Evolutionary conservation across 805 yeast species (phyloP).

Genomic region (Yamadazyma takamatsuzukensis): DNA sequence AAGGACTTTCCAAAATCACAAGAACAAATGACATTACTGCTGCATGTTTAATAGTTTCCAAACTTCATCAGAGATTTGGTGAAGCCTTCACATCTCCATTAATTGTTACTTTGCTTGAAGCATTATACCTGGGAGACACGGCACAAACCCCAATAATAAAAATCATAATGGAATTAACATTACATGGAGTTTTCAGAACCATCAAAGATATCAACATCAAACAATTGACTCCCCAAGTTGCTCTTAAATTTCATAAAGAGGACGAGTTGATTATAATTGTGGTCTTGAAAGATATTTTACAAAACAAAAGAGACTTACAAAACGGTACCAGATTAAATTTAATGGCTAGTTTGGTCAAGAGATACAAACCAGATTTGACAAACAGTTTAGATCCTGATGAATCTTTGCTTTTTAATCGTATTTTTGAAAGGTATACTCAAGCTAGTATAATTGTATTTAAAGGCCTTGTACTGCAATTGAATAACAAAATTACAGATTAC

Average conservation of each 20-base stretch:
- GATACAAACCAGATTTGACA: slow-evolving; percentile 36
- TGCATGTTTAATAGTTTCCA: slow-evolving; percentile 63
- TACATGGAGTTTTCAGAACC: slow-evolving; percentile 53
- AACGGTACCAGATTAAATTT: slow-evolving; percentile 31
- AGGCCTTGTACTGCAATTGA: slow-evolving; percentile 39
- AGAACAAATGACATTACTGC: slow-evolving; percentile 59
- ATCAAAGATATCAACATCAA: slow-evolving; percentile 37
- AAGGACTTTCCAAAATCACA: slow-evolving; percentile 52
- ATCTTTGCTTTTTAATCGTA: slow-evolving; percentile 29
- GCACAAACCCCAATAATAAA: slow-evolving; percentile 48
- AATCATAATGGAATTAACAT: slow-evolving; percentile 53
- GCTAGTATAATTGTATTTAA: slow-evolving; percentile 33
- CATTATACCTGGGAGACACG: slow-evolving; percentile 27
- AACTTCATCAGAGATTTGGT: slow-evolving; percentile 73
- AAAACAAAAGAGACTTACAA: slow-evolving; percentile 21
- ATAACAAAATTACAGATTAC: slow-evolving; percentile 12
- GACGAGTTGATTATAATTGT: slow-evolving; percentile 21
- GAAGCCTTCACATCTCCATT: slow-evolving; percentile 45
- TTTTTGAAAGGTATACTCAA: slow-evolving; percentile 31
- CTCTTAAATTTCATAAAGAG: slow-evolving; percentile 20
- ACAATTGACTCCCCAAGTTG: slow-evolving; percentile 40
- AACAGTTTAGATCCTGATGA: slow-evolving; percentile 25
- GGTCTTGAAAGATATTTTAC: slow-evolving; percentile 27
- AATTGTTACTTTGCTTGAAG: slow-evolving; percentile 40
- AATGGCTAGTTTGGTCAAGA: slow-evolving; percentile 48